These are phyloP conservation scores for Ambrosia hybrid DNA, from an alignment of 140 eudicot species.

Conservation along the genomic window DNA sequence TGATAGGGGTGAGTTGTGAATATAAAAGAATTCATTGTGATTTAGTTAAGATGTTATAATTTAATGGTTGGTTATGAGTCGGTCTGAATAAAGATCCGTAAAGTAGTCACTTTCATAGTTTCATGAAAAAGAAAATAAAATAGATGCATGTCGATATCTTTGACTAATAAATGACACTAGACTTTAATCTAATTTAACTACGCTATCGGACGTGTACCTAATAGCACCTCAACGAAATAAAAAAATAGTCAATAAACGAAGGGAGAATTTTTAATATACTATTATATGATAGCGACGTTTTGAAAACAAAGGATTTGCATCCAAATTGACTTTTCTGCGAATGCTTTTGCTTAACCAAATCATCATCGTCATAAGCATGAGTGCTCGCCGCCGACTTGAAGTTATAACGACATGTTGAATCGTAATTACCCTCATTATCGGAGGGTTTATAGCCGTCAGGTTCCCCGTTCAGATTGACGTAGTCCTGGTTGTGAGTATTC, in stretches of 20 bases:
- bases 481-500: no score
- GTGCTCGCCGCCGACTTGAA: no score
- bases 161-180: conserved; percentile 13
- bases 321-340: no score
- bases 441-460: no score
- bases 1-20: no score
- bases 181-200: conserved; percentile 20
- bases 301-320: background rate
- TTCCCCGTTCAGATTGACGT: no score
- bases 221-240: conserved; percentile 19
- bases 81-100: background rate
- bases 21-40: no score
- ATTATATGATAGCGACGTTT: conserved; percentile 17
- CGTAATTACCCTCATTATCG: no score
- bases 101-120: conserved; percentile 9
- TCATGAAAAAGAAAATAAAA: background rate
- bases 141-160: conserved; percentile 17
- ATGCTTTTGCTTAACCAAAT: no score
- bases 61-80: background rate
- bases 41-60: no score
- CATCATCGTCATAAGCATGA: no score
- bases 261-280: conserved; percentile 23
- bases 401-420: no score
- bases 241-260: conserved; percentile 19
- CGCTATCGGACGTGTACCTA: conserved; percentile 32